These are phyloP conservation scores for Cladobotryum protrusum DNA, from an alignment of 2,329 filamentous ascomycete species.

Conservation along the genomic window DNA sequence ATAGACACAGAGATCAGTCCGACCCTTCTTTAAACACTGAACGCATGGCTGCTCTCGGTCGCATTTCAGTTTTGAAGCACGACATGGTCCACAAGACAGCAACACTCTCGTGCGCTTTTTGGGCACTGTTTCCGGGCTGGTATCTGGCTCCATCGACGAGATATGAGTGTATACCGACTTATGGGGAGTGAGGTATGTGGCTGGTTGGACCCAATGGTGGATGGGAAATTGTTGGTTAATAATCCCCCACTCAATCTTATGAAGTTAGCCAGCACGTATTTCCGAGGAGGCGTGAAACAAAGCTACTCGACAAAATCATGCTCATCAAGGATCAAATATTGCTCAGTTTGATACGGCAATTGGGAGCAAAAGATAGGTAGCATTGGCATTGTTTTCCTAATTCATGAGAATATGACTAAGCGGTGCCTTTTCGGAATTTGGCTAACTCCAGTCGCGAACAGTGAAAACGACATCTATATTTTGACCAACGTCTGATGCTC, in stretches of 20 bases:
- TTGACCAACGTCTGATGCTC: neutral
- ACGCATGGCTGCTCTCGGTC: conserved; percentile 46
- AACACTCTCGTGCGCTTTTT: conserved; percentile 43
- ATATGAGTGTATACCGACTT: neutral
- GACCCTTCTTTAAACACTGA: conserved; percentile 46
- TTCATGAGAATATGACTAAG: conserved; percentile 2
- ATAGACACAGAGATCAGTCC: conserved; percentile 41
- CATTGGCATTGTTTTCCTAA: too few relatives aligned
- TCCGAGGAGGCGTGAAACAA: too few relatives aligned
- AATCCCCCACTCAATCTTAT: too few relatives aligned
- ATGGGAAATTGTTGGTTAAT: too few relatives aligned
- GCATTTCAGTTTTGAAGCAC: conserved; percentile 51
- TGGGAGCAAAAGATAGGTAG: too few relatives aligned
- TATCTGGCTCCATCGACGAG: conserved; percentile 4
- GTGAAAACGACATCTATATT: neutral
- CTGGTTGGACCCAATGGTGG: too few relatives aligned
- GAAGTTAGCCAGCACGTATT: too few relatives aligned
- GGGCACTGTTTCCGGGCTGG: neutral
- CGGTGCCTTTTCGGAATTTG: conserved; percentile 5
- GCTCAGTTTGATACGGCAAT: too few relatives aligned
- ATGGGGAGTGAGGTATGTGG: too few relatives aligned
- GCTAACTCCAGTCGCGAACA: conserved; percentile 9
- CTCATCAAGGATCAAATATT: too few relatives aligned
- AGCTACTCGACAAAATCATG: too few relatives aligned
- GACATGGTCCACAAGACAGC: conserved; percentile 48